Percentiles rank a stretch among this genome's conserved stretches.
Conservation (phyloP, 2,329 filamentous ascomycete species). For the Ophiocordyceps camponoti-saundersi region DNA sequence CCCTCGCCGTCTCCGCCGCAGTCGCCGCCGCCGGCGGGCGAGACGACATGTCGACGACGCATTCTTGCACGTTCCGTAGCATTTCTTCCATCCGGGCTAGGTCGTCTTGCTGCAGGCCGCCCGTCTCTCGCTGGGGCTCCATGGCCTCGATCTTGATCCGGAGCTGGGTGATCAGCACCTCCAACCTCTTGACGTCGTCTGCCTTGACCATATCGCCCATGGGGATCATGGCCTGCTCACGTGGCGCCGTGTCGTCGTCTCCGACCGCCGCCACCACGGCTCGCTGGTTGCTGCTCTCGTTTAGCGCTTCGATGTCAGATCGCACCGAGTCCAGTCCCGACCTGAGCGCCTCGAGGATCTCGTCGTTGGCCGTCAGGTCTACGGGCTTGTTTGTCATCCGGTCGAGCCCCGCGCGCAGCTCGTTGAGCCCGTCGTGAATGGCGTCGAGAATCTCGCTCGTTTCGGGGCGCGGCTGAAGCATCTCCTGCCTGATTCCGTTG, state of each 20-base stretch:
- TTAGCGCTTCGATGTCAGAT: constrained; percentile 61
- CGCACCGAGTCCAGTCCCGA: constrained; percentile 62
- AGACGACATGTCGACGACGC: constrained; percentile 25
- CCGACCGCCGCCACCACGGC: constrained; percentile 39
- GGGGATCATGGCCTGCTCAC: constrained; percentile 14
- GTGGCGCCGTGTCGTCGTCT: constrained; percentile 6
- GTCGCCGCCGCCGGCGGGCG: constrained; percentile 9
- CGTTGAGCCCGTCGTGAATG: constrained; percentile 71
- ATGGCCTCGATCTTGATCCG: constrained; percentile 60
- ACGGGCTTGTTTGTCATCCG: constrained; percentile 59
- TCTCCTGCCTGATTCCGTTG: constrained; percentile 56
- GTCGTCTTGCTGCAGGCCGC: constrained; percentile 32
- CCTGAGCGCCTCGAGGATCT: constrained; percentile 77
- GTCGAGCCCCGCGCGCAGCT: constrained; percentile 63
- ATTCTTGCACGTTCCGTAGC: constrained; percentile 28
- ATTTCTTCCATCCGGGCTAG: constrained; percentile 36
- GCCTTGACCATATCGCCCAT: constrained; percentile 36
- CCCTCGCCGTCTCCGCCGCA: constrained; percentile 4
- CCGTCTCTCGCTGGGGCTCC: constrained; percentile 13
- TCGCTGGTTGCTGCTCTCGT: constrained; percentile 33
- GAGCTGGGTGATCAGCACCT: constrained; percentile 66
- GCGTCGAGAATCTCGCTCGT: constrained; percentile 82
- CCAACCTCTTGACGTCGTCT: constrained; percentile 72
- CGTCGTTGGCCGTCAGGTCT: constrained; percentile 71
- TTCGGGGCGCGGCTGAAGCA: constrained; percentile 49